Evolutionary conservation across 768 basidiomycete genomes (phyloP).

Genomic region (Russula brevipes): DNA sequence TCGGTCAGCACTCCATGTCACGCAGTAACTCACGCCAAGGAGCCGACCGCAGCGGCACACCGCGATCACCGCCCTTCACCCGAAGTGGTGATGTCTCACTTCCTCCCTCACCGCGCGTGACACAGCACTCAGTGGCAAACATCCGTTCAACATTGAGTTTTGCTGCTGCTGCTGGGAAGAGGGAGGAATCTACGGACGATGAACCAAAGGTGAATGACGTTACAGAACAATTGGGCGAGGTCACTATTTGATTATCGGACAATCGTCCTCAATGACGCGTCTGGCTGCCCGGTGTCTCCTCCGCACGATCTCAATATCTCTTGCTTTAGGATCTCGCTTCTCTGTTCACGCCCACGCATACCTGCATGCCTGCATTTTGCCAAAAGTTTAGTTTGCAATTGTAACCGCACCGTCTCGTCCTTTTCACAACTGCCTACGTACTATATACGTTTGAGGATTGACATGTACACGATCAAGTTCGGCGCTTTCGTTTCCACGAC

Average conservation of each 20-base stretch:
- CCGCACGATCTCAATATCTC: constrained; percentile 20
- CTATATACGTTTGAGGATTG: constrained; percentile 8
- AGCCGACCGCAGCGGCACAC: constrained; percentile 29
- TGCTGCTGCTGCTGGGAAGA: constrained; percentile 62
- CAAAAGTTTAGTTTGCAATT: constrained; percentile 15
- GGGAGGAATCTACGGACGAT: constrained; percentile 32
- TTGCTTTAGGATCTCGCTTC: constrained; percentile 19
- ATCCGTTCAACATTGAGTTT: constrained; percentile 77
- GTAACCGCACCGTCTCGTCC: constrained; percentile 5
- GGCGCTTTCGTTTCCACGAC: constrained; percentile 13
- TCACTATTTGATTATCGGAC: constrained; percentile 30
- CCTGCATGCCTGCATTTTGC: constrained; percentile 22
- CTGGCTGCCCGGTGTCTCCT: constrained; percentile 13
- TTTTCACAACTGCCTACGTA: constrained; percentile 6
- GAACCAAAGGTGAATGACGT: constrained; percentile 25
- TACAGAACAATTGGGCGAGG: constrained; percentile 36
- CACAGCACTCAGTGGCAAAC: constrained; percentile 36
- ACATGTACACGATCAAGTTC: constrained; percentile 17
- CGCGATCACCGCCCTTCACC: constrained; percentile 27
- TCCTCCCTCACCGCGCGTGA: constrained; percentile 21
- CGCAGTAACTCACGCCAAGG: constrained; percentile 38
- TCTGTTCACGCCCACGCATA: constrained; percentile 23
- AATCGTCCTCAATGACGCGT: not conserved
- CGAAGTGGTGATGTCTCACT: constrained; percentile 17
- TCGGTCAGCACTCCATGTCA: constrained; percentile 38